phyloP scores from a whole-genome alignment of 345 rosid genomes.

The Linum tenue region DNA sequence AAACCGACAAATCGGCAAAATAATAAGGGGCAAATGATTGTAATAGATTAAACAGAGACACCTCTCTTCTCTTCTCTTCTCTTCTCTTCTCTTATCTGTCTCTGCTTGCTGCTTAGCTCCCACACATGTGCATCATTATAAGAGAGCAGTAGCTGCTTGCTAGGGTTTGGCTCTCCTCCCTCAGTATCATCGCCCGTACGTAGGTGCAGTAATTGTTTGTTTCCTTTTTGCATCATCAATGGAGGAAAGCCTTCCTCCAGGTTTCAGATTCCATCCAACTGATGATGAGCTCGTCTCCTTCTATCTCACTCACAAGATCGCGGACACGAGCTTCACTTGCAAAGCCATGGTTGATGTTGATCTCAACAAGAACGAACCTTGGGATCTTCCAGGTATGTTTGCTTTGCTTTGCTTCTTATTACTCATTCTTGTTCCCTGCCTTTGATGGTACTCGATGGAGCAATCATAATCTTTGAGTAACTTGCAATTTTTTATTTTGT shows the following conservation, averaged over 20 bases:
- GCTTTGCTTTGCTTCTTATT: background rate
- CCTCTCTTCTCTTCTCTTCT: too few relatives aligned
- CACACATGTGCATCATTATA: too few relatives aligned
- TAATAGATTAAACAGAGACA: background rate
- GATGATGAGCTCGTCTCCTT: constrained; percentile 91
- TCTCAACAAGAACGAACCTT: constrained; percentile 95
- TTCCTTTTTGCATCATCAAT: constrained; percentile 14
- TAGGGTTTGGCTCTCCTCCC: too few relatives aligned
- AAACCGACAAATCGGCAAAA: background rate
- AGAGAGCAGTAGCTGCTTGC: too few relatives aligned
- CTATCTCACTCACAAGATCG: constrained; percentile 61
- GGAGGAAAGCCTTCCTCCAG: constrained; percentile 93
- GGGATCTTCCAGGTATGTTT: constrained; percentile 89
- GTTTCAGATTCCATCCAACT: constrained; percentile 95
- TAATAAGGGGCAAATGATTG: too few relatives aligned
- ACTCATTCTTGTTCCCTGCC: too few relatives aligned
- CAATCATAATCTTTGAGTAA: too few relatives aligned
- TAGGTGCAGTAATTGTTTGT: too few relatives aligned
- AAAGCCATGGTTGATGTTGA: constrained; percentile 89
- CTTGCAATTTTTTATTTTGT: too few relatives aligned
- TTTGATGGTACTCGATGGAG: background rate
- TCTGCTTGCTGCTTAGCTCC: too few relatives aligned
- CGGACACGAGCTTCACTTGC: constrained; percentile 54
- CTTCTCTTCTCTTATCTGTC: too few relatives aligned
- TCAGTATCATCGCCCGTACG: too few relatives aligned